Base-by-base conservation (phyloP, 768 basidiomycete genomes). In the Amanita rimosa region DNA sequence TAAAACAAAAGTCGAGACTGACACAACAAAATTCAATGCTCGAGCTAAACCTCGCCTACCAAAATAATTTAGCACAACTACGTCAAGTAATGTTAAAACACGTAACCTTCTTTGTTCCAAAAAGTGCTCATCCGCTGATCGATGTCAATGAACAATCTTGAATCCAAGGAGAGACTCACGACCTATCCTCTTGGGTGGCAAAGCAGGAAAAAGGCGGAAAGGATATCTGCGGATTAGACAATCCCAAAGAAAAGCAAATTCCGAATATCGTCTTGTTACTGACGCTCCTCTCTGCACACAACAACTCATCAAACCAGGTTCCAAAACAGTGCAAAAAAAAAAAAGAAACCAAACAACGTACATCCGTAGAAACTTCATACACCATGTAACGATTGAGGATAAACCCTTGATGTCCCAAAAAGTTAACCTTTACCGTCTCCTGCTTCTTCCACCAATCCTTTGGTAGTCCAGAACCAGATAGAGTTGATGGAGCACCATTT, bases 131-230 rank as follows among this genome's bases (percentile, higher is more conserved):
- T 98, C 96, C 31, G 87, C 88, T 51, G 29, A 52, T 58, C 42
- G 41, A 34, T 26, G 34, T 50, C 19, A 56, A 47, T 37, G 44
- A 40, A 40, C n/a, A 34, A 31, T 26, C 27, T n/a, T 29, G 49
- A 38, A 40, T 39, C 4, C 17, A 17, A 29, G 40, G 27, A 29
- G 17, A 5, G 19, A 72, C 88, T 70, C 57, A 91, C 90, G 81
- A 63, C 88, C 88, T 53, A 98, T 73, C 40, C 92, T 78, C 64
- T 98, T 98, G 0, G 96, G 96, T 13, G 96, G 96, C 26, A 98
- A 67, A 3, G 78, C 67, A 14, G 89, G 83, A 54, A 97, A 75
- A 21, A 98, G 68, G 41, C 96, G 81, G 76, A 97, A 98, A 1
- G 96, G 94, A 68, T 97, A 97, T 47, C 93, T 78, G 54, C 83